Evolutionary conservation across 805 yeast genomes (phyloP), one percentile per base, ranked within the genome.

Genomic region (Priceomyces medius): DNA sequence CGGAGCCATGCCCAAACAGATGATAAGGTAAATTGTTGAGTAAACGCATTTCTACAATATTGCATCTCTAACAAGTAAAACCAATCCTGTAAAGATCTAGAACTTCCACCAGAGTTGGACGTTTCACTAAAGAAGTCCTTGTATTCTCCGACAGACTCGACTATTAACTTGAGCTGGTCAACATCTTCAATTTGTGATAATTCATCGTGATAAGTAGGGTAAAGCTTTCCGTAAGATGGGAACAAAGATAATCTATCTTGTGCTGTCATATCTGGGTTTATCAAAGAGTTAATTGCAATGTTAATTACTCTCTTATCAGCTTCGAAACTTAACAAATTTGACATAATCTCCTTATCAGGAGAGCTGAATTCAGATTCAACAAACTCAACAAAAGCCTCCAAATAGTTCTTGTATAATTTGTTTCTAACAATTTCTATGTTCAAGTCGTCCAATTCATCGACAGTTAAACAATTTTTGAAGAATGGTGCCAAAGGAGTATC

Each of bases 401-500:
- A 74, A 61, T 93, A 93, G 26, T 96, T 96, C 63, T 88, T 85
- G 79, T 86, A 93, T 41, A 93, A 76, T 51, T 83, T 84, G 70
- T 93, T 95, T 68, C 97, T 81, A 46, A 93, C 81, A 55, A 93
- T 85, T 64, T 93, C 99, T 58, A 93, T 91, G 68, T 95, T 93
- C 60, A 91, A 73, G 63, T 93, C 99, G 56, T 90, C 97, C 61
- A 93, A 76, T 64, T 89, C 96, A 51, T 87, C 89, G 16, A 85
- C 89, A 10, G 86, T 74, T 45, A 93, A 74, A 62, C 96, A 88
- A 58, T 85, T 88, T 59, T 88, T 84, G 73, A 93, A 93, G 67
- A 90, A 93, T 31, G 97, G 96, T 1, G 99, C 98, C 59, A 93
- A 77, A 4, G 99, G 99, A 5, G 99, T 93, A 66, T 93, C 99